Percentiles rank a stretch among this genome's conserved stretches.
These are phyloP conservation scores for Chrysoporthe deuterocubensis DNA, from an alignment of 2,329 filamentous ascomycete genomes.

Conservation along the genomic window DNA sequence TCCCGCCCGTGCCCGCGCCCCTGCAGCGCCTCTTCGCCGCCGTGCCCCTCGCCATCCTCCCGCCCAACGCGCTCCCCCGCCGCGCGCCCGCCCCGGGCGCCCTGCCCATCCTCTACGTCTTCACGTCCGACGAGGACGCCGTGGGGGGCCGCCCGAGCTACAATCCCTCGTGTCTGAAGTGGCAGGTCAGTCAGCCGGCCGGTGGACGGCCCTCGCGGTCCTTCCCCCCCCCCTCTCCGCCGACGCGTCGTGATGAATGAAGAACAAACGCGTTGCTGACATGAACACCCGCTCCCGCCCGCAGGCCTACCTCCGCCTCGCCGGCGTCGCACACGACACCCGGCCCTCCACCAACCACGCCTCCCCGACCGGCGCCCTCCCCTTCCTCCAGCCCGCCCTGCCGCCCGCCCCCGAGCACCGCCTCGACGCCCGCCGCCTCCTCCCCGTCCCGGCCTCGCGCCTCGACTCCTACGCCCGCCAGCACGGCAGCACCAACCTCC, in stretches of 20 bases:
- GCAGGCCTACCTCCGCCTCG: slow-evolving; percentile 82
- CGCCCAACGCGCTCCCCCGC: slow-evolving; percentile 73
- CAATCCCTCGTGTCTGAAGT: slow-evolving; percentile 93
- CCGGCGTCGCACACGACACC: slow-evolving; percentile 67
- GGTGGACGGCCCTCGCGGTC: neutral
- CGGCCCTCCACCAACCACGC: slow-evolving; percentile 88
- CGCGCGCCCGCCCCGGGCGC: slow-evolving; percentile 52
- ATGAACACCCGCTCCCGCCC: neutral
- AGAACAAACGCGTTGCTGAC: neutral
- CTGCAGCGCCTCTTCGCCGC: slow-evolving; percentile 82
- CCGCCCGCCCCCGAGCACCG: slow-evolving; percentile 17
- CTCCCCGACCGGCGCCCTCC: slow-evolving; percentile 84
- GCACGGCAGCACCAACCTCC: slow-evolving; percentile 6
- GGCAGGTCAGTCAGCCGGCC: slow-evolving; percentile 69
- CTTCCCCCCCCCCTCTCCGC: neutral
- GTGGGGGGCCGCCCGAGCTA: slow-evolving; percentile 70
- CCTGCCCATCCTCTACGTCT: slow-evolving; percentile 72
- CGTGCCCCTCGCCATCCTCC: slow-evolving; percentile 79
- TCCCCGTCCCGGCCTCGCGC: slow-evolving; percentile 25
- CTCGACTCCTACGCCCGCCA: slow-evolving; percentile 27
- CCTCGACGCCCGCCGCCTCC: slow-evolving; percentile 43
- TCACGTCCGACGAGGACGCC: slow-evolving; percentile 69
- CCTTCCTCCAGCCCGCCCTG: slow-evolving; percentile 72
- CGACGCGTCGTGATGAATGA: neutral
- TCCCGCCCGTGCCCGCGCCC: slow-evolving; percentile 67